These are phyloP conservation scores for Aspergillus sclerotioniger DNA, from an alignment of 495 filamentous ascomycete genomes.

Conservation along the genomic window DNA sequence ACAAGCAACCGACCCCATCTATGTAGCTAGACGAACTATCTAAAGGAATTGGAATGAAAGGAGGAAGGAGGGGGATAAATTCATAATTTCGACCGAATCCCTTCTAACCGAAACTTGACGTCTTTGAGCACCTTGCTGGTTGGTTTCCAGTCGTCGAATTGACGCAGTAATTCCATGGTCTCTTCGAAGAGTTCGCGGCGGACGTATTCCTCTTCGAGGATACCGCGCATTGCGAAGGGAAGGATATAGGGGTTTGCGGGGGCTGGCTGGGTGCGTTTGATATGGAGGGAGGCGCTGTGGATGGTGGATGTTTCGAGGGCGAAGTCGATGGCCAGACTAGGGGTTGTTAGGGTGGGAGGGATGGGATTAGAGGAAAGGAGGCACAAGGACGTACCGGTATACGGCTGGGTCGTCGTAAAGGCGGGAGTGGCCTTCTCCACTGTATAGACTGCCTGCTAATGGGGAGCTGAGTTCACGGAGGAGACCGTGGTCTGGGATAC, in stretches of 20 bases:
- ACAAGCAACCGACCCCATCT: no score
- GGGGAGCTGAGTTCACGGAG: slow-evolving; percentile 86
- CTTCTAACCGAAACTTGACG: slow-evolving; percentile 93
- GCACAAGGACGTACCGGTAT: slow-evolving; percentile 63
- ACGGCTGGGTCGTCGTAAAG: slow-evolving; percentile 90
- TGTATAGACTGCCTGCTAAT: slow-evolving; percentile 86
- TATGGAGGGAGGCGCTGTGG: slow-evolving; percentile 48
- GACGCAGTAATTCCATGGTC: slow-evolving; percentile 71
- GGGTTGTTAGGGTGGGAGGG: slow-evolving; percentile 17
- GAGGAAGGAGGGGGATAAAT: not conserved
- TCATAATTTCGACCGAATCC: slow-evolving; percentile 79
- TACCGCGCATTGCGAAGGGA: slow-evolving; percentile 89
- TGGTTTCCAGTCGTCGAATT: slow-evolving; percentile 95
- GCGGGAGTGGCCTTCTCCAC: slow-evolving; percentile 88
- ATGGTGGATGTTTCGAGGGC: slow-evolving; percentile 79
- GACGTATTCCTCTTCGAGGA: slow-evolving; percentile 91
- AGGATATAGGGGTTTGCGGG: slow-evolving; percentile 80
- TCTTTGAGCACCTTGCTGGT: slow-evolving; percentile 86
- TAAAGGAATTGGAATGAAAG: no score
- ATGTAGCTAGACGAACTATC: no score
- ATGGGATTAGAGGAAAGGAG: not conserved
- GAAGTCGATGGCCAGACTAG: slow-evolving; percentile 75
- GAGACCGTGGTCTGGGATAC: slow-evolving; percentile 87
- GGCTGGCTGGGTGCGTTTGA: slow-evolving; percentile 50
- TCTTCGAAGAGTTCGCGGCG: slow-evolving; percentile 73